phyloP scores from a whole-genome alignment of 1,284 basidiomycete species.

The Sparassis latifolia region DNA sequence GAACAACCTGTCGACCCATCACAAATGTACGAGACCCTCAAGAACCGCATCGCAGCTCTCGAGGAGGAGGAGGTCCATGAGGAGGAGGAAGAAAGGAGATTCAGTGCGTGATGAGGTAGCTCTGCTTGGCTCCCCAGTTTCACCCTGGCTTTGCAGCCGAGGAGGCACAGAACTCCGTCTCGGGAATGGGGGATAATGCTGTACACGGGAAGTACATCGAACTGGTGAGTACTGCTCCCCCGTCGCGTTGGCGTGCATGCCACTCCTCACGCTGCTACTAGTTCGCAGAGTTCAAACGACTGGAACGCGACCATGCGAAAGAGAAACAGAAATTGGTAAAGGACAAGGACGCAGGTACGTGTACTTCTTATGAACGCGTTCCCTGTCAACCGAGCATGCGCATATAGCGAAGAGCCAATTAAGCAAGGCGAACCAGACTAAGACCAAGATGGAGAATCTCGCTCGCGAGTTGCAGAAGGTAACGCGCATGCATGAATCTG shows the following conservation, averaged over 20 bases:
- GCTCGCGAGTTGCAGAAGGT: slow-evolving; percentile 83
- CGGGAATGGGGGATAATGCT: slow-evolving; percentile 69
- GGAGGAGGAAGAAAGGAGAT: slow-evolving; percentile 74
- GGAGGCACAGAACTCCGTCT: slow-evolving; percentile 76
- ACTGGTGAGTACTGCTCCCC: slow-evolving; percentile 41
- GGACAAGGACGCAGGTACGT: slow-evolving; percentile 78
- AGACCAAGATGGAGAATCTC: slow-evolving; percentile 82
- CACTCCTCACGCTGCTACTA: slow-evolving; percentile 20
- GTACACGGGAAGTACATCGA: slow-evolving; percentile 81
- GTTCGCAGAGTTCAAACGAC: slow-evolving; percentile 78
- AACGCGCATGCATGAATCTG: slow-evolving; percentile 12
- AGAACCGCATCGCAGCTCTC: slow-evolving; percentile 76
- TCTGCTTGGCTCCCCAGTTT: slow-evolving; percentile 1
- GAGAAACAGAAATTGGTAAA: slow-evolving; percentile 82
- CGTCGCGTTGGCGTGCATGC: neutral
- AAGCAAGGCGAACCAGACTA: slow-evolving; percentile 79
- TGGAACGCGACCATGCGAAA: slow-evolving; percentile 80
- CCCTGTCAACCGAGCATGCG: neutral
- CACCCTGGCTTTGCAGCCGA: slow-evolving; percentile 47
- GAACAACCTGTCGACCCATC: slow-evolving; percentile 69
- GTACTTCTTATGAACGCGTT: slow-evolving; percentile 4
- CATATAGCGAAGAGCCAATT: slow-evolving; percentile 68
- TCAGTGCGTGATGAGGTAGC: slow-evolving; percentile 41
- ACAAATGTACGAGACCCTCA: slow-evolving; percentile 78
- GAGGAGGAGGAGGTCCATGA: slow-evolving; percentile 80